Evolutionary conservation across 257 asterid genomes (phyloP), one percentile per base, ranked within the genome.

Genomic region (Nicotiana undulata): DNA sequence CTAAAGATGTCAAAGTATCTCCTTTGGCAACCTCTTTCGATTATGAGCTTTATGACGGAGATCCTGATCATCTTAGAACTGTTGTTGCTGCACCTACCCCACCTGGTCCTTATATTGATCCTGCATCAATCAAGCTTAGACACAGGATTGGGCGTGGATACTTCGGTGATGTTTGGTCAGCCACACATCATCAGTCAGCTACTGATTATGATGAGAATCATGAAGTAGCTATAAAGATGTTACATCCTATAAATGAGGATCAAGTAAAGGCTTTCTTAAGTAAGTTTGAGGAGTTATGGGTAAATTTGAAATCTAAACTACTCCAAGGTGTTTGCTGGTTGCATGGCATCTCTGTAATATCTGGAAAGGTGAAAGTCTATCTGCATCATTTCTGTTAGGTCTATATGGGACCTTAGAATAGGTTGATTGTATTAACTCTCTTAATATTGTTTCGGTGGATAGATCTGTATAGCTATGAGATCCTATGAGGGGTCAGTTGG

Each of bases 81-180:
- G 87, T 86, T 79, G 81, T 44, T 28, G 81, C 87, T 17, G 34
- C 85, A 8, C 85, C 86, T 13, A 29, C 31, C 56, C 63, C 40
- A 58, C 77, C 87, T 16, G 52, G 83, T 66, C 77, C 87, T 7
- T 79, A 49, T 26, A 84, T 90, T 10, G 90, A 91, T 44, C 90
- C 91, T 53, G 86, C 88, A 34, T 83, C 91, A 0, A 66, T 91
- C 81, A 90, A 87, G 82, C 81, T 91, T 76, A 86, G 85, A 80
- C 87, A 90, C 51, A 83, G 94, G 86, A 90, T 91, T 12, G 96
- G 96, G 18, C 92, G 87, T 68, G 96, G 96, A 18, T 84, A 76
- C 66, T 89, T 90, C 63, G 96, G 96, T 76, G 92, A 90, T 84
- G 92, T 91, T 80, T 91, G 94, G 96, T 83, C 87, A 63, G 96